Percentiles rank a stretch among this genome's conserved stretches.
Conservation (phyloP, 164 flowering plant species). For the Cinnamomum chago region DNA sequence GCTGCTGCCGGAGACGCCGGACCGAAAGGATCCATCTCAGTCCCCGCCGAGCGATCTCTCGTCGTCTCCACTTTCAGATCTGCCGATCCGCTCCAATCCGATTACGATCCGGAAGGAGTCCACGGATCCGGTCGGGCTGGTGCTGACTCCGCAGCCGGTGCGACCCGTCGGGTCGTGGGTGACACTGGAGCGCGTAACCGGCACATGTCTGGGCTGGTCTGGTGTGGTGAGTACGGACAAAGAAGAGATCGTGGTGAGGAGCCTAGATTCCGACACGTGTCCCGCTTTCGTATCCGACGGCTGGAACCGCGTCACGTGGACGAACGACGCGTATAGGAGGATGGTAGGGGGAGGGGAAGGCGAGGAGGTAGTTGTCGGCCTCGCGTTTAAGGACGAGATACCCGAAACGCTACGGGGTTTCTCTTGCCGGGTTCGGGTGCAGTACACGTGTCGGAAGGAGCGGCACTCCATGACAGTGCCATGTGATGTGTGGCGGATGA, state of each 20-base stretch:
- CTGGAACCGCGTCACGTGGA: constrained; percentile 53
- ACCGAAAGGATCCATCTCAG: constrained; percentile 23
- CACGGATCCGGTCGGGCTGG: constrained; percentile 5
- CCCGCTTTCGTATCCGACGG: constrained; percentile 78
- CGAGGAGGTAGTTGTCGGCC: constrained; percentile 35
- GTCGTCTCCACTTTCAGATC: background rate
- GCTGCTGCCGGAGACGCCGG: constrained; percentile 61
- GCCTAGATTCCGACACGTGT: constrained; percentile 61
- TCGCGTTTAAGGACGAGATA: constrained; percentile 37
- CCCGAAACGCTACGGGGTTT: constrained; percentile 35
- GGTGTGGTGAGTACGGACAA: constrained; percentile 31
- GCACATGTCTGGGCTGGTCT: constrained; percentile 36
- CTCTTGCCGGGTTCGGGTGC: constrained; percentile 66
- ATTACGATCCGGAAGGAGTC: background rate
- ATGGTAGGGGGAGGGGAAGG: constrained; percentile 33
- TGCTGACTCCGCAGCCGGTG: constrained; percentile 24
- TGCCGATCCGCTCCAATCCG: background rate
- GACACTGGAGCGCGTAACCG: constrained; percentile 63
- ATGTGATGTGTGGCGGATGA: constrained; percentile 84
- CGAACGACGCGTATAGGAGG: constrained; percentile 50
- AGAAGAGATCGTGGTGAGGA: constrained; percentile 52
- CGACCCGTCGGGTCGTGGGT: constrained; percentile 50
- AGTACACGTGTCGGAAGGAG: constrained; percentile 42
- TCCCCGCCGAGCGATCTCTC: constrained; percentile 6
- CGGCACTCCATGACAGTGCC: constrained; percentile 47